phyloP scores from a whole-genome alignment of 2,329 filamentous ascomycete genomes.

The Botryotinia globosa region DNA sequence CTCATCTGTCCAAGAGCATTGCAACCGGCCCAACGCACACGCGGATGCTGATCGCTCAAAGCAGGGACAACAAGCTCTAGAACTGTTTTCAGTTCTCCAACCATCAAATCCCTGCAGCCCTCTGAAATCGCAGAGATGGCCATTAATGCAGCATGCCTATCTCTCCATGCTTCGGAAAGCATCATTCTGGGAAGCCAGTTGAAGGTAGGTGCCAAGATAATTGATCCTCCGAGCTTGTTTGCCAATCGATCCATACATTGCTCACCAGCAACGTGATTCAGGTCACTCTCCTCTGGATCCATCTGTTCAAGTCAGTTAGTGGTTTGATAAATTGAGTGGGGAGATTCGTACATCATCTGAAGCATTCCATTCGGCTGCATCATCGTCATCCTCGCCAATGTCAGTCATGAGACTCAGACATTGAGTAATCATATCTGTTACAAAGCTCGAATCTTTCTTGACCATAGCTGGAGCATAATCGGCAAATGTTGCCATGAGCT shows the following conservation, averaged over 20 bases:
- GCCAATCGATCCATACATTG: constrained; percentile 97
- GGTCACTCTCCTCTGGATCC: constrained; percentile 91
- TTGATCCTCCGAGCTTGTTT: constrained; percentile 93
- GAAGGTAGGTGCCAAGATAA: constrained; percentile 91
- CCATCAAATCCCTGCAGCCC: constrained; percentile 93
- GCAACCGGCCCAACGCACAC: constrained; percentile 95
- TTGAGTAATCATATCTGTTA: constrained; percentile 95
- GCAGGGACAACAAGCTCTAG: constrained; percentile 92
- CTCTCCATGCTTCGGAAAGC: constrained; percentile 89
- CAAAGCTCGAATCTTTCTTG: constrained; percentile 88
- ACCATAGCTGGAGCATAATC: constrained; percentile 94
- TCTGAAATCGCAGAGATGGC: constrained; percentile 98
- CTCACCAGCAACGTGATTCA: constrained; percentile 96
- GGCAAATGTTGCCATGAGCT: constrained; percentile 97
- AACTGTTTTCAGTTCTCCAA: constrained; percentile 89
- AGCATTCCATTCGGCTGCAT: constrained; percentile 88
- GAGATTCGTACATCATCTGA: constrained; percentile 71
- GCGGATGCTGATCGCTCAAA: constrained; percentile 83
- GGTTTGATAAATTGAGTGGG: constrained; percentile 1
- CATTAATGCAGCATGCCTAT: constrained; percentile 96
- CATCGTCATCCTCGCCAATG: constrained; percentile 89
- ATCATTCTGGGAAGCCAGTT: constrained; percentile 98
- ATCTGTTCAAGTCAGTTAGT: constrained; percentile 53
- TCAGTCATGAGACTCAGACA: constrained; percentile 98
- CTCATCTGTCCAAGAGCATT: constrained; percentile 99